Conservation (phyloP, 176 grass and related monocot genomes). For the Coix lacrymajobi region DNA sequence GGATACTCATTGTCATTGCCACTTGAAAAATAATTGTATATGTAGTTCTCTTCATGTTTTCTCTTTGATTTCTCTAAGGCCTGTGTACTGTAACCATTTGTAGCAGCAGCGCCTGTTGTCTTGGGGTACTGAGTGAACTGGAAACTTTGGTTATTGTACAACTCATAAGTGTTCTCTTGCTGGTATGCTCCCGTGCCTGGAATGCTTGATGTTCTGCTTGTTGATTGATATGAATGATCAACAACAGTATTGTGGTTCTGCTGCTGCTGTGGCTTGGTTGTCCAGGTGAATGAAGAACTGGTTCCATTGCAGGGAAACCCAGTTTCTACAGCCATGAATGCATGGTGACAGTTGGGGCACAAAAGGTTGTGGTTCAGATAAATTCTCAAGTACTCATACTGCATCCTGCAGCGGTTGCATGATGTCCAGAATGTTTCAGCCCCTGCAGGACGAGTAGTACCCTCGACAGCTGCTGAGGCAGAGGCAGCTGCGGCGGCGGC, state of each 20-base stretch:
- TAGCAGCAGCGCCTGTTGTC: slow-evolving; percentile 19
- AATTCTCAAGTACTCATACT: slow-evolving; percentile 73
- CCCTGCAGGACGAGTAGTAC: slow-evolving; percentile 17
- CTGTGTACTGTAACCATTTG: slow-evolving; percentile 18
- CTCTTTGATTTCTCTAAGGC: slow-evolving; percentile 31
- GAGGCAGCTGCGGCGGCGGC: background rate
- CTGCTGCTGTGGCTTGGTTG: slow-evolving; percentile 25
- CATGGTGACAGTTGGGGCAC: slow-evolving; percentile 73
- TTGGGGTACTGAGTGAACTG: slow-evolving; percentile 47
- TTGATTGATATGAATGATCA: slow-evolving; percentile 30
- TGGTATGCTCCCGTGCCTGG: slow-evolving; percentile 32
- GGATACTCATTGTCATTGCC: slow-evolving; percentile 36
- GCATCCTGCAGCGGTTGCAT: slow-evolving; percentile 69
- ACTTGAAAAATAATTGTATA: slow-evolving; percentile 38
- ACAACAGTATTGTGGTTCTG: slow-evolving; percentile 23
- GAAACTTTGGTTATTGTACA: slow-evolving; percentile 53
- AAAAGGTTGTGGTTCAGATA: slow-evolving; percentile 78
- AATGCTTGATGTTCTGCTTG: slow-evolving; percentile 25
- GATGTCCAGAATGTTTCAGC: slow-evolving; percentile 68
- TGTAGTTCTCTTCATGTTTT: slow-evolving; percentile 48
- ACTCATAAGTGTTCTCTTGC: slow-evolving; percentile 43
- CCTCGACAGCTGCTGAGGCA: slow-evolving; percentile 9
- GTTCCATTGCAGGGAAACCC: slow-evolving; percentile 49
- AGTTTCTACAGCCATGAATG: slow-evolving; percentile 61
- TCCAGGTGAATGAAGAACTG: slow-evolving; percentile 38